Evolutionary conservation across 2,329 filamentous ascomycete genomes (phyloP).

Genomic region (Botrytis medusae): DNA sequence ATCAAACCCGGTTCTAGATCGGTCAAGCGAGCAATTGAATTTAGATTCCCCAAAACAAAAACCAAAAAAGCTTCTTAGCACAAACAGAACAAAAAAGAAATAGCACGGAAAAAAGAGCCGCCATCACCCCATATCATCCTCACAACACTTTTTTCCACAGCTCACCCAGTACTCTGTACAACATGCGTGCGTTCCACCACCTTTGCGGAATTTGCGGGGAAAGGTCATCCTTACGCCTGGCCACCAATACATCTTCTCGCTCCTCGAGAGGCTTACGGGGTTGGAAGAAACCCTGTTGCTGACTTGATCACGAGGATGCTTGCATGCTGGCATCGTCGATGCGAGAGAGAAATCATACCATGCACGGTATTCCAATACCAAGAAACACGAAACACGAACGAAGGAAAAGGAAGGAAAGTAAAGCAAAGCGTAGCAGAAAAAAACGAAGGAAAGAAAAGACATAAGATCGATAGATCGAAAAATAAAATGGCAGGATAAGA

Average conservation of each 20-base stretch:
- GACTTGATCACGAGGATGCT: neutral
- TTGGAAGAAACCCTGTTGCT: neutral
- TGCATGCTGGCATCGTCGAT: neutral
- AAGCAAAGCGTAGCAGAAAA: neutral
- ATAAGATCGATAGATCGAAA: neutral
- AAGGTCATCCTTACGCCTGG: neutral
- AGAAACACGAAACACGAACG: neutral
- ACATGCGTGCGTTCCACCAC: neutral
- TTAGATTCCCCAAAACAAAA: neutral
- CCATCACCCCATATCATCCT: neutral
- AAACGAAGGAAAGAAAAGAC: neutral
- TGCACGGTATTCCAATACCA: neutral
- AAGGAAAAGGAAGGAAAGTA: neutral
- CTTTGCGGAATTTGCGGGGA: slow-evolving; percentile 1
- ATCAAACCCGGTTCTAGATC: neutral
- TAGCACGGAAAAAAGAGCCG: neutral
- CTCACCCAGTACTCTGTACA: neutral
- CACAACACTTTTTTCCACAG: neutral
- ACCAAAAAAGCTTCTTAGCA: neutral
- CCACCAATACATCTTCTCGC: neutral
- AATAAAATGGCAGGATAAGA: neutral
- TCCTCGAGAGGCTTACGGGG: neutral
- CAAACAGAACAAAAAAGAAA: neutral
- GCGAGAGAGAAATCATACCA: neutral
- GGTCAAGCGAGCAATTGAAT: neutral